A percentile compares a stretch with the other conserved stretches of the same genome.
Conservation (phyloP, 164 flowering plant genomes). For the Liriodendron chinense region DNA sequence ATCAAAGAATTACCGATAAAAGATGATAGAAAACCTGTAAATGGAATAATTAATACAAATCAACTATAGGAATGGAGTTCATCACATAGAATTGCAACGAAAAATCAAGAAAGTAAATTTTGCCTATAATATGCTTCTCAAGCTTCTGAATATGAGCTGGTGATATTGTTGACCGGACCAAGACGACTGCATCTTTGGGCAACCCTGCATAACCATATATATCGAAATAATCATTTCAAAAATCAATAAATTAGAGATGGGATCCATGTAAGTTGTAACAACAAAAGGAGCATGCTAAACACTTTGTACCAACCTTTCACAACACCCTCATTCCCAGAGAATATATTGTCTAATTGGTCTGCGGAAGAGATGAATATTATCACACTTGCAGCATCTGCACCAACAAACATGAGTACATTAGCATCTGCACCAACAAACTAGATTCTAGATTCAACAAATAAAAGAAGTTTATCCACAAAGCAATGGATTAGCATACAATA, state of each 20-base stretch:
- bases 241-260: neutral
- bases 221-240: constrained; percentile 2
- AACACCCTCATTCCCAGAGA: constrained; percentile 47
- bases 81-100: neutral
- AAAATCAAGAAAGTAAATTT: constrained; percentile 13
- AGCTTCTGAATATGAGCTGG: constrained; percentile 46
- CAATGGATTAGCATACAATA: neutral
- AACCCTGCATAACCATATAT: constrained; percentile 41
- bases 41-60: neutral
- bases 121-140: constrained; percentile 66
- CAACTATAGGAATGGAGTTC: neutral
- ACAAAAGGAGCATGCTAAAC: constrained; percentile 11
- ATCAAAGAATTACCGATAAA: too few species aligned
- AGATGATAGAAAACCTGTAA: neutral
- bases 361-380: constrained; percentile 37
- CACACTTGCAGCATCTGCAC: constrained; percentile 65
- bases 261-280: constrained; percentile 1
- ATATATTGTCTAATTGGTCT: constrained; percentile 44
- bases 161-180: constrained; percentile 51
- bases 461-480: neutral
- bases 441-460: too few species aligned
- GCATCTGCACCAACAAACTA: neutral
- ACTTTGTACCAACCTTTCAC: constrained; percentile 38
- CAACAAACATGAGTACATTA: neutral
- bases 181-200: constrained; percentile 44